Conservation (phyloP, 805 yeast genomes). For the Candida takata region DNA sequence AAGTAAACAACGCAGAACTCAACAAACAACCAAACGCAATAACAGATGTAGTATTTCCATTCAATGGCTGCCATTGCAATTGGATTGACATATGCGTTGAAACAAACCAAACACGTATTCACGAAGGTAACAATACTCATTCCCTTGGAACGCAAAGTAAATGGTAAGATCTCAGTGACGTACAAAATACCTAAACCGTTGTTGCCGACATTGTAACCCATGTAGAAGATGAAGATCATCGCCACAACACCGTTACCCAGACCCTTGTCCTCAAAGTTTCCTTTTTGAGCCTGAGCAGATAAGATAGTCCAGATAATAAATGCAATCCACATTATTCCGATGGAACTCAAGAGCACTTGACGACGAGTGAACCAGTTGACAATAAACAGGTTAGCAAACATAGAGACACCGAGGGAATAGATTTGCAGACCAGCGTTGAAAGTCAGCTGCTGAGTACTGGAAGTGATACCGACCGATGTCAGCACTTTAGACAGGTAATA, state of each 20-base stretch:
- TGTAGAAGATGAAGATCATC: conserved; percentile 33
- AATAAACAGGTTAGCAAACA: too few species aligned
- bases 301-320: conserved; percentile 37
- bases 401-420: conserved; percentile 33
- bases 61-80: conserved; percentile 30
- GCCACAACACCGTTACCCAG: conserved; percentile 41
- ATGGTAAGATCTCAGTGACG: conserved; percentile 34
- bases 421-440: conserved; percentile 44
- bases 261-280: conserved; percentile 30
- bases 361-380: conserved; percentile 29
- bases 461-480: conserved; percentile 45
- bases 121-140: conserved; percentile 13
- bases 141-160: conserved; percentile 25
- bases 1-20: conserved; percentile 25
- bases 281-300: conserved; percentile 38
- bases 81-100: conserved; percentile 31
- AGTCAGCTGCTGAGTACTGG: conserved; percentile 33
- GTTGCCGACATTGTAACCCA: conserved; percentile 33
- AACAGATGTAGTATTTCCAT: conserved; percentile 32
- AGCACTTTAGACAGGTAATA: conserved; percentile 45
- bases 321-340: conserved; percentile 28
- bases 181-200: conserved; percentile 41
- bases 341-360: conserved; percentile 29
- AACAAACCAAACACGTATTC: conserved; percentile 18
- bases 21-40: conserved; percentile 25